Conservation (phyloP, 2,329 filamentous ascomycete species). For the Cordyceps javanica region DNA sequence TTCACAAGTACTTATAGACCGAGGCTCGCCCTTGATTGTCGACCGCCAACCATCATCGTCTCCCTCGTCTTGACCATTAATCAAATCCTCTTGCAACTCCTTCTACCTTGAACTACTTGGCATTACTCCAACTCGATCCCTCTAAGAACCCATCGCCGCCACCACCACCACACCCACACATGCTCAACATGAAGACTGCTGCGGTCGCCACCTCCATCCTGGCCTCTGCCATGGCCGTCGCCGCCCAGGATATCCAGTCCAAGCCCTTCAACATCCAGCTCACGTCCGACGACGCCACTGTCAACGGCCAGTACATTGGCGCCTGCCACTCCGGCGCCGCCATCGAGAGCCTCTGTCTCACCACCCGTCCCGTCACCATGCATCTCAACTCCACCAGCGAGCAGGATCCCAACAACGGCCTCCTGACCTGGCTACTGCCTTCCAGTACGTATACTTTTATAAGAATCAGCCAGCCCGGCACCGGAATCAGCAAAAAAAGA, state of each 20-base stretch:
- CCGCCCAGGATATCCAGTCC: conserved; percentile 3
- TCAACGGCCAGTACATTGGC: conserved; percentile 4
- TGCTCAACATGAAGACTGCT: conserved; percentile 10
- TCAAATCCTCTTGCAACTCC: background rate
- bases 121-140: background rate
- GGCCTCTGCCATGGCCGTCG: conserved; percentile 5
- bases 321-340: conserved; percentile 12
- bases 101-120: background rate
- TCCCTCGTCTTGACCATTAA: background rate
- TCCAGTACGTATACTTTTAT: conserved; percentile 10
- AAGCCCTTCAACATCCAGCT: conserved; percentile 9
- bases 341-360: conserved; percentile 8
- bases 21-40: background rate
- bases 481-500: no score
- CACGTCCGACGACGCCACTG: background rate
- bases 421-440: conserved; percentile 9
- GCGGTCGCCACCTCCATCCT: background rate
- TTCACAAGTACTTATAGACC: background rate
- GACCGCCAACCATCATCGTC: background rate
- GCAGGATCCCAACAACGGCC: background rate
- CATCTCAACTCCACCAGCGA: conserved; percentile 4
- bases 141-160: background rate
- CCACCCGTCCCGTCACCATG: background rate
- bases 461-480: no score
- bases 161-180: background rate